A percentile compares a stretch with the other conserved stretches of the same genome.
These are phyloP conservation scores for Phytopythium litorale DNA, from an alignment of 352 stramenopile species.

Conservation along the genomic window DNA sequence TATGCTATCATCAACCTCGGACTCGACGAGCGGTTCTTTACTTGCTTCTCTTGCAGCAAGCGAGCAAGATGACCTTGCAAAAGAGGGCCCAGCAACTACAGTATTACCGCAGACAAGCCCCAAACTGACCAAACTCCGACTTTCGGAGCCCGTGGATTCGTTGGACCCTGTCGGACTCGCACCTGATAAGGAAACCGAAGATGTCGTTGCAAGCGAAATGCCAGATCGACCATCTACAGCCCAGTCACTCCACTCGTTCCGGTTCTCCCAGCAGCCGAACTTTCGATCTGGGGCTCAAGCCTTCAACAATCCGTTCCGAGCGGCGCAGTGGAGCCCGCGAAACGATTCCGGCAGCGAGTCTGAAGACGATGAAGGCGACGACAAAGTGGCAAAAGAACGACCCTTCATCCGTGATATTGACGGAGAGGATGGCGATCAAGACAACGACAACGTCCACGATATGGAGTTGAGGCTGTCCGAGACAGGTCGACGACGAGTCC, in stretches of 20 bases:
- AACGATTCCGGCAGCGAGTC: constrained; percentile 47
- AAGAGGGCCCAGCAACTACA: not conserved
- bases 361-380: constrained; percentile 15
- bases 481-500: not conserved
- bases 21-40: no score
- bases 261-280: constrained; percentile 43
- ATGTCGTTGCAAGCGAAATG: not conserved
- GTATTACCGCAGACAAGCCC: not conserved
- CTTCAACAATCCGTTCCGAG: constrained; percentile 34
- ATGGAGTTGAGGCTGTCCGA: constrained; percentile 10
- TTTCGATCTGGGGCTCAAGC: constrained; percentile 31
- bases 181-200: not conserved
- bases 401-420: not conserved
- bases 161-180: not conserved
- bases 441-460: constrained; percentile 15
- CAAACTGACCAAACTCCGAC: not conserved
- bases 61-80: not conserved
- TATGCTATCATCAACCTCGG: no score
- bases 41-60: no score
- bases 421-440: constrained; percentile 8
- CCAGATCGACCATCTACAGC: not conserved
- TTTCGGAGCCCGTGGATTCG: not conserved
- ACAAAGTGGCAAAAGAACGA: constrained; percentile 4
- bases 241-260: constrained; percentile 17
- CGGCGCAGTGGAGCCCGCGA: constrained; percentile 31